These are phyloP conservation scores for Perilla frutescens DNA, from an alignment of 257 asterid species.

Conservation along the genomic window DNA sequence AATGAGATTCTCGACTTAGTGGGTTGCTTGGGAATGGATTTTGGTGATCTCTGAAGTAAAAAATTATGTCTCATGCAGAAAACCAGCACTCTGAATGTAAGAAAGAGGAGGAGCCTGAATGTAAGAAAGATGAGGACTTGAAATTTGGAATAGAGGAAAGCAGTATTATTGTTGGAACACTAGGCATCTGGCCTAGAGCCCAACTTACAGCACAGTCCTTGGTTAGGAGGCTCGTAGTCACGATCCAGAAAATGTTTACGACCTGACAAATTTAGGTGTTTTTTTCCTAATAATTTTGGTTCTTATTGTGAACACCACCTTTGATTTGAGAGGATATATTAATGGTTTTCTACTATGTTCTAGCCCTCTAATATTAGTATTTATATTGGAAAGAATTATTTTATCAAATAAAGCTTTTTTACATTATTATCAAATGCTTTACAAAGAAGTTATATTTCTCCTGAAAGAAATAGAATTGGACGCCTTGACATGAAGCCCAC, in stretches of 20 bases:
- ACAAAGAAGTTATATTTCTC: not conserved
- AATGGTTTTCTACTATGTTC: not conserved
- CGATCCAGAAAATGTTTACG: not conserved
- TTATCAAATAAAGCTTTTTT: constrained; percentile 4
- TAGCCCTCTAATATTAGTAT: constrained; percentile 2
- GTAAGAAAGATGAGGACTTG: constrained; percentile 1
- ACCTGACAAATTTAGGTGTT: constrained; percentile 9
- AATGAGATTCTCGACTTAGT: constrained; percentile 19
- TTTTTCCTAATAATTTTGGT: constrained; percentile 12
- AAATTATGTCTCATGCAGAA: constrained; percentile 13
- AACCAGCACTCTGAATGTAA: not conserved
- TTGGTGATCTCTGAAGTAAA: constrained; percentile 20
- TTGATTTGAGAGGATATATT: not conserved
- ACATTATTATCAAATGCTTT: constrained; percentile 6
- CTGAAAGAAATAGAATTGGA: not conserved
- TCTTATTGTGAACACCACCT: not conserved
- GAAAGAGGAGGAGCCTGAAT: constrained; percentile 17
- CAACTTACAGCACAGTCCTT: constrained; percentile 23
- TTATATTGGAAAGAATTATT: not conserved
- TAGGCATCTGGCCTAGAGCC: constrained; percentile 8
- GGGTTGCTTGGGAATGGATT: constrained; percentile 3
- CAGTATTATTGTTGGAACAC: constrained; percentile 7
- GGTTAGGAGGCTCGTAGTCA: constrained; percentile 9
- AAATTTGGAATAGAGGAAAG: constrained; percentile 11
- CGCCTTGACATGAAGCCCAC: not conserved